Evolutionary conservation across 2,329 filamentous ascomycete genomes (phyloP).

Genomic region (Thelonectria discophora): DNA sequence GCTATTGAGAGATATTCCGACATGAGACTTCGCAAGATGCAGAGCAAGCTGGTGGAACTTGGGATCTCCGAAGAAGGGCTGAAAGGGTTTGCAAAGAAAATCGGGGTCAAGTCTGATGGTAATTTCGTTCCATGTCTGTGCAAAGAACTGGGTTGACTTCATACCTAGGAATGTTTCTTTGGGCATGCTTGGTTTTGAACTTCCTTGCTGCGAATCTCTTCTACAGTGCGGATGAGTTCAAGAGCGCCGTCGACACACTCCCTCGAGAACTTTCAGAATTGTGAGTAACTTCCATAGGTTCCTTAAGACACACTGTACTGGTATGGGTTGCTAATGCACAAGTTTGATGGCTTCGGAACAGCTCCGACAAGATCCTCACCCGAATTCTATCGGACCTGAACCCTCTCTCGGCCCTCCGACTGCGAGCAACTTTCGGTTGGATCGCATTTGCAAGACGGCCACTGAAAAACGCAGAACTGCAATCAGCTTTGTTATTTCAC

Average conservation of each 20-base stretch:
- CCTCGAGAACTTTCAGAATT: constrained; percentile 24
- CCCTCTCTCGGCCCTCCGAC: constrained; percentile 9
- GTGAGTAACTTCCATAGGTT: background rate
- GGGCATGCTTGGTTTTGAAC: constrained; percentile 32
- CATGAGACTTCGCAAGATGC: too few species aligned
- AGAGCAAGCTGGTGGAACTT: too few species aligned
- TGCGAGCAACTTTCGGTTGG: constrained; percentile 23
- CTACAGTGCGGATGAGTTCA: constrained; percentile 19
- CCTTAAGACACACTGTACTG: accelerated
- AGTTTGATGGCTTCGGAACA: background rate
- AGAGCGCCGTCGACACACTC: constrained; percentile 3
- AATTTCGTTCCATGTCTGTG: too few species aligned
- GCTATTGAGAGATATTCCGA: too few species aligned
- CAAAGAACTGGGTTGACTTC: too few species aligned
- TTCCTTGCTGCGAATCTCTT: constrained; percentile 30
- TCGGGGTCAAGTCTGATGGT: constrained; percentile 27
- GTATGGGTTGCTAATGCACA: background rate
- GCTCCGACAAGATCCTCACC: constrained; percentile 23
- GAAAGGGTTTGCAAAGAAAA: background rate
- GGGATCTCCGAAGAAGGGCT: too few species aligned
- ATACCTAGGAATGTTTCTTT: constrained; percentile 33
- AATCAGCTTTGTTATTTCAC: constrained; percentile 5
- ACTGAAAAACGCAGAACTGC: constrained; percentile 14
- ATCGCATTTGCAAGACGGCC: constrained; percentile 26
- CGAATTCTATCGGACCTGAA: constrained; percentile 23